A percentile compares a stretch with the other conserved stretches of the same genome.
These are phyloP conservation scores for Blumeria hordei DNA, from an alignment of 2,329 filamentous ascomycete species.

Conservation along the genomic window DNA sequence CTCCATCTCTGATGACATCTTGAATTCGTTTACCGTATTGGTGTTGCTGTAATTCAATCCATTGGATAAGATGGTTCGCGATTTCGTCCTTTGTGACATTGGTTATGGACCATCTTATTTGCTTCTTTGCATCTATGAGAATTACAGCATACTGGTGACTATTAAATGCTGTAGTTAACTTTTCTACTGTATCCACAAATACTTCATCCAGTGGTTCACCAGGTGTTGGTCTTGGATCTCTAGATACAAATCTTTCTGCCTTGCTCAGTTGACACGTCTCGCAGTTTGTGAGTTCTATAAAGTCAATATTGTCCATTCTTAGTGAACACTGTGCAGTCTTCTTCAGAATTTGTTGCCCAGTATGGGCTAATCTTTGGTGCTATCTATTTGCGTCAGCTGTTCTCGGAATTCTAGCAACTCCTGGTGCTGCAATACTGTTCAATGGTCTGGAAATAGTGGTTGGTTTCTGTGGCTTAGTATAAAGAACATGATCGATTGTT, in stretches of 20 bases:
- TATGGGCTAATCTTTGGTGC: not conserved
- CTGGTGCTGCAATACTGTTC: not conserved
- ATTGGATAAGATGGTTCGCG: not conserved
- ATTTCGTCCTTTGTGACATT: not conserved
- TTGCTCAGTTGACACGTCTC: too few species aligned
- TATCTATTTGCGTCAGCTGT: not conserved
- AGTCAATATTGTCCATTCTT: too few species aligned
- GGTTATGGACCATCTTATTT: not conserved
- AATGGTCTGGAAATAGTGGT: not conserved
- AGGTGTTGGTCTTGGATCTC: too few species aligned
- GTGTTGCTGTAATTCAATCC: not conserved
- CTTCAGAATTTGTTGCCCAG: not conserved
- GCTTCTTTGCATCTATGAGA: not conserved
- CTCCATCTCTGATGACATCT: not conserved
- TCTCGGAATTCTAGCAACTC: not conserved
- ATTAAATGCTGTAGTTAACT: not conserved
- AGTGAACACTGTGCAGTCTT: not conserved
- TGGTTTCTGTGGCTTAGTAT: not conserved
- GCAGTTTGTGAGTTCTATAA: too few species aligned
- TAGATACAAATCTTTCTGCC: too few species aligned
- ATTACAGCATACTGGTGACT: not conserved
- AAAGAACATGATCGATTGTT: not conserved
- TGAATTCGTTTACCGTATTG: not conserved
- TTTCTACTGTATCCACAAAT: not conserved
- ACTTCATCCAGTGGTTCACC: too few species aligned